These are phyloP conservation scores for Abrus precatorius DNA, from an alignment of 306 rosid species.

Conservation along the genomic window DNA sequence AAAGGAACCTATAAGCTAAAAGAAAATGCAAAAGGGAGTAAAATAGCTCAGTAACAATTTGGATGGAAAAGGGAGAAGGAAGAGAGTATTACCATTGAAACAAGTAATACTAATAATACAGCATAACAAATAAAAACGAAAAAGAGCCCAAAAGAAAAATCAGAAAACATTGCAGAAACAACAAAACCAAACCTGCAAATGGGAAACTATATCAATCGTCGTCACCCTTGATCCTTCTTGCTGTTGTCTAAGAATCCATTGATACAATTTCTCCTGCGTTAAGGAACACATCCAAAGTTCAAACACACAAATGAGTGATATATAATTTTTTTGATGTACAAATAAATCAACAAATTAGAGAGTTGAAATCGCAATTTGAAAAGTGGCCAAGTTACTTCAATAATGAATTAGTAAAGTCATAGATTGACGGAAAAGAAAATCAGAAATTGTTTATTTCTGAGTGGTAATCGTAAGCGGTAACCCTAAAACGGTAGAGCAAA, in stretches of 20 bases:
- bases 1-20: neutral
- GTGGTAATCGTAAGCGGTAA: neutral
- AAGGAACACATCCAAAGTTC: constrained; percentile 17
- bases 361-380: constrained; percentile 5
- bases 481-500: constrained; percentile 21
- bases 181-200: constrained; percentile 67
- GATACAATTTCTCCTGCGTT: constrained; percentile 69
- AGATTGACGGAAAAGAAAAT: constrained; percentile 10
- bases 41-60: neutral
- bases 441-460: neutral
- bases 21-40: neutral
- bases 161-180: constrained; percentile 6
- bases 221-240: constrained; percentile 71
- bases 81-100: constrained; percentile 12
- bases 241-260: constrained; percentile 74
- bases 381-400: neutral
- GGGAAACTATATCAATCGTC: constrained; percentile 59
- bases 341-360: constrained; percentile 27
- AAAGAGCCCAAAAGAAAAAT: neutral
- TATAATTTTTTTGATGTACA: neutral
- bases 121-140: neutral
- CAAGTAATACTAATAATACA: neutral
- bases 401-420: neutral
- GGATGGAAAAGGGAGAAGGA: neutral
- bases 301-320: neutral